Percentiles rank a stretch among this genome's conserved stretches.
Evolutionary conservation across 2,329 filamentous ascomycete species (phyloP).

Genomic region (Hypoxylon sp.): DNA sequence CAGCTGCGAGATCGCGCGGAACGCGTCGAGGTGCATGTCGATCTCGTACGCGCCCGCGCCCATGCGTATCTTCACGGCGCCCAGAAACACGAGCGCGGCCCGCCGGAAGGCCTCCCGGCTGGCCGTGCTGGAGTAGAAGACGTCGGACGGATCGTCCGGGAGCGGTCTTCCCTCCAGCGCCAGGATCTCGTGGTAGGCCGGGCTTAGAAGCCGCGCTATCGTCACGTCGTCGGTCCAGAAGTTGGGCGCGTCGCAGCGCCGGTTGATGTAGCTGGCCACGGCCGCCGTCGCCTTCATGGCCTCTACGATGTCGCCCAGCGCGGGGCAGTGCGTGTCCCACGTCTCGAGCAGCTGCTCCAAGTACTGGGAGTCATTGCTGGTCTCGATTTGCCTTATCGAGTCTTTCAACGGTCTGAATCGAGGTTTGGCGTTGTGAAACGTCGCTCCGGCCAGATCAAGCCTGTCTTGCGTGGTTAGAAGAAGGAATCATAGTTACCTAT

Average conservation of each 20-base stretch:
- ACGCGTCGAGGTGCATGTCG: conserved; percentile 39
- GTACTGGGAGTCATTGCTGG: conserved; percentile 31
- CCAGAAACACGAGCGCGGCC: conserved; percentile 42
- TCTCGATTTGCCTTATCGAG: conserved; percentile 35
- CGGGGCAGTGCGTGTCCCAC: conserved; percentile 37
- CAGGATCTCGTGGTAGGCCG: conserved; percentile 41
- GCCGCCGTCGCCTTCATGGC: conserved; percentile 40
- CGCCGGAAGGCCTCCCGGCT: conserved; percentile 43
- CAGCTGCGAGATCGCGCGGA: conserved; percentile 42
- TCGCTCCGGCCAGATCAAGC: conserved; percentile 42
- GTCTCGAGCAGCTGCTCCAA: conserved; percentile 34
- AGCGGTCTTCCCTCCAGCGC: conserved; percentile 40
- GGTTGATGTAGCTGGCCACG: conserved; percentile 42
- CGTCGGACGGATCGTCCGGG: conserved; percentile 28
- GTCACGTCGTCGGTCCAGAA: conserved; percentile 43
- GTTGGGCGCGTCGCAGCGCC: conserved; percentile 9
- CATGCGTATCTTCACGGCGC: conserved; percentile 38
- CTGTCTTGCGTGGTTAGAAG: conserved; percentile 20
- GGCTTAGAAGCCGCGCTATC: conserved; percentile 38
- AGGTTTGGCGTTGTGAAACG: conserved; percentile 38
- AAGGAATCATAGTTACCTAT: not conserved
- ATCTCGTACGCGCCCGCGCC: conserved; percentile 38
- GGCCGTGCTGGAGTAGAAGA: conserved; percentile 35
- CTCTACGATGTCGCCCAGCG: conserved; percentile 38
- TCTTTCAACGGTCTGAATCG: conserved; percentile 36